Conservation (phyloP, 2,329 filamentous ascomycete species). For the Lomentospora prolificans region DNA sequence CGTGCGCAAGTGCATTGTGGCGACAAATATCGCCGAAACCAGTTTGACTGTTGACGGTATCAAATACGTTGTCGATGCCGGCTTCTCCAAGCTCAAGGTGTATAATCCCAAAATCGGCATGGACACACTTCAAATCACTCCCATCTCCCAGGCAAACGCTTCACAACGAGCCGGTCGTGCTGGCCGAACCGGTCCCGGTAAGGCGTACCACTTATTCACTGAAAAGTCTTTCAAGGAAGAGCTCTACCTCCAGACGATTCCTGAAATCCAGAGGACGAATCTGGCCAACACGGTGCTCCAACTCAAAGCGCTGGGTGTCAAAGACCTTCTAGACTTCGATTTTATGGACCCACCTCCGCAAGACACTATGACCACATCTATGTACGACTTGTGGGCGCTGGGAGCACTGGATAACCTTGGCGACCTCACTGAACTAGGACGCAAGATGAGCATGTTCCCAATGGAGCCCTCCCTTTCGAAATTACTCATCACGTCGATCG, state of each 20-base stretch:
- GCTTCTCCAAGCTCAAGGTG: conserved; percentile 95
- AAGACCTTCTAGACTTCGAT: conserved; percentile 89
- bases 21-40: conserved; percentile 97
- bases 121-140: conserved; percentile 96
- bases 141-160: conserved; percentile 92
- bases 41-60: conserved; percentile 97
- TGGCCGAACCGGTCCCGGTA: conserved; percentile 87
- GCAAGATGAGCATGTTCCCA: conserved; percentile 92
- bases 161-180: conserved; percentile 89
- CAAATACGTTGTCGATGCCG: conserved; percentile 96
- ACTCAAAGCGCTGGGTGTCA: conserved; percentile 88
- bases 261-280: conserved; percentile 95
- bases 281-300: conserved; percentile 89
- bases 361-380: conserved; percentile 91
- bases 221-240: conserved; percentile 94
- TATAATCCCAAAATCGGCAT: conserved; percentile 99
- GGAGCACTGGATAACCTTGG: conserved; percentile 91
- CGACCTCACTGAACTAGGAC: conserved; percentile 76
- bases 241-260: conserved; percentile 92
- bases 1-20: conserved; percentile 93
- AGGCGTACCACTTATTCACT: conserved; percentile 88
- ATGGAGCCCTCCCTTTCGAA: conserved; percentile 97
- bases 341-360: conserved; percentile 99
- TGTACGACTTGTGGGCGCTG: conserved; percentile 95
- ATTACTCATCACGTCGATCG: conserved; percentile 80